Conservation (phyloP, 2,329 filamentous ascomycete species). For the Samsoniella hepiali region DNA sequence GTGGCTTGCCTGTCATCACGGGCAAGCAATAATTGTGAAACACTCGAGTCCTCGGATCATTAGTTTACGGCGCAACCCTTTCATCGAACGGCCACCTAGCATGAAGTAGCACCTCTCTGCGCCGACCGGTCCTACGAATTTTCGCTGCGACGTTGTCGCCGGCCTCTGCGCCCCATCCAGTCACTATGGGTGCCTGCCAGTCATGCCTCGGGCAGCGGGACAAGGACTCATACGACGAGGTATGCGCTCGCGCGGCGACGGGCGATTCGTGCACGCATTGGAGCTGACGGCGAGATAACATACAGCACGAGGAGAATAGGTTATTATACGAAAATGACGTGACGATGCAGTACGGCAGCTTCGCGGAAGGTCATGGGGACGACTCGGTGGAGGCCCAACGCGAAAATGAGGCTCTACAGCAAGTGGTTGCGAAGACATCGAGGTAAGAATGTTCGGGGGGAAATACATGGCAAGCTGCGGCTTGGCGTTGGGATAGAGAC, state of each 20-base stretch:
- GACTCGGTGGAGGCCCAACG: slow-evolving; percentile 61
- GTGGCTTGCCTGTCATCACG: background rate
- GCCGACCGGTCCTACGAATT: background rate
- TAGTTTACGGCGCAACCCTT: background rate
- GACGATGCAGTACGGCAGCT: slow-evolving; percentile 60
- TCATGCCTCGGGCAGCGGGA: slow-evolving; percentile 56
- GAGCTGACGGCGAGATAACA: background rate
- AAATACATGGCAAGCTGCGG: background rate
- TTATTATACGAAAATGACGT: slow-evolving; percentile 60
- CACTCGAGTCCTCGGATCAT: background rate
- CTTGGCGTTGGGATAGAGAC: background rate
- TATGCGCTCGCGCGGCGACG: slow-evolving; percentile 30
- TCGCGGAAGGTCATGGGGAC: slow-evolving; percentile 55
- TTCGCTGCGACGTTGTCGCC: slow-evolving; percentile 1
- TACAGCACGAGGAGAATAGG: slow-evolving; percentile 54
- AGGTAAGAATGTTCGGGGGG: slow-evolving; percentile 44
- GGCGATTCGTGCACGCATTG: background rate
- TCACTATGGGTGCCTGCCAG: slow-evolving; percentile 56
- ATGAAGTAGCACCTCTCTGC: slow-evolving; percentile 11
- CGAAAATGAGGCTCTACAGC: slow-evolving; percentile 62
- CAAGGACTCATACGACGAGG: slow-evolving; percentile 54
- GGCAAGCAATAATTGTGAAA: slow-evolving; percentile 8
- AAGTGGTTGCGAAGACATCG: slow-evolving; percentile 61
- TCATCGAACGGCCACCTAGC: background rate
- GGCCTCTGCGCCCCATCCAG: background rate